Evolutionary conservation across 2,329 filamentous ascomycete genomes (phyloP), one percentile per base, ranked within the genome.

Genomic region (Calonectria fujianensis): DNA sequence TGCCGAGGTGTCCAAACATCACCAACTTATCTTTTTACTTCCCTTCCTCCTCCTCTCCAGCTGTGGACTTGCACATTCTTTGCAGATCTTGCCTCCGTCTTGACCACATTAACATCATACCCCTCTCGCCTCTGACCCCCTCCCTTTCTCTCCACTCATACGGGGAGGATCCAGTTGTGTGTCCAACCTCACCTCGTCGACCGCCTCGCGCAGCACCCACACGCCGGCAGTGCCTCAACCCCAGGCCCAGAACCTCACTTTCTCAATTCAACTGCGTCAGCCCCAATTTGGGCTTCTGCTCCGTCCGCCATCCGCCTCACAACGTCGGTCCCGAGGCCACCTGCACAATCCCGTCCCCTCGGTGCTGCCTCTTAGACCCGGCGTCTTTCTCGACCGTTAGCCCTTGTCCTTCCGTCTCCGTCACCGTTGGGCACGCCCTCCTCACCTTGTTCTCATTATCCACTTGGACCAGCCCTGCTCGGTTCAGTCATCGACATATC

Each of bases 401-500:
- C 70, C 73, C 52, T 51, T 52, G 71, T 48, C 66, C 72, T 59
- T 73, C 74, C 73, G 69, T 73, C 61, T 73, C 74, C 73, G 69
- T 73, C 57, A 69, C 67, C 66, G 78, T 80, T 79, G 76, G 77
- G 75, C 74, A 75, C 52, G 78, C 37, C 65, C 63, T 70, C 70
- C 73, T 48, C 45, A 48, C 45, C 45, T 24, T 48, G 45, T 48
- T 48, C 63, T 54, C 57, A 39, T 32, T 68, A 63, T 54, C 74
- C 78, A 78, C 76, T 67, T 75, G 64, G 59, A 59, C 67, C 70
- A 76, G 59, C 50, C 68, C 66, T 73, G 65, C 73, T 72, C 74
- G 74, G 68, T 67, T 72, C 73, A 74, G 69, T 67, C 72, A 80
- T 81, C 77, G 79, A 80, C 79, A 81, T 81, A 81, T 80, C 72